Evolutionary conservation across 495 filamentous ascomycete species (phyloP).

Genomic region (Podospora comata): DNA sequence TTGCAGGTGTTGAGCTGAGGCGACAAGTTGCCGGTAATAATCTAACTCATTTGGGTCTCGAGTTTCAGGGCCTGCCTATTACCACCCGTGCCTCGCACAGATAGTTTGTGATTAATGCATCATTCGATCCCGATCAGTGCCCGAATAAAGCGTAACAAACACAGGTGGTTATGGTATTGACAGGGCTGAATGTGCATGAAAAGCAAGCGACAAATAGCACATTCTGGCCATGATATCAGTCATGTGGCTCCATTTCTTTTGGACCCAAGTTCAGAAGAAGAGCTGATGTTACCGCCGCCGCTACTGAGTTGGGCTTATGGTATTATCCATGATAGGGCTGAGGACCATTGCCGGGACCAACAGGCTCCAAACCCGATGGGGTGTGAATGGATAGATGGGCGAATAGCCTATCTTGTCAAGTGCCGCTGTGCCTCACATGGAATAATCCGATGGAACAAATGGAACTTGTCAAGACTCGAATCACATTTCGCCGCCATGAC

Average conservation of each 20-base stretch:
- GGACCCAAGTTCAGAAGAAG: no score
- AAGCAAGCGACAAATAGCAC: no score
- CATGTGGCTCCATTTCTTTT: no score
- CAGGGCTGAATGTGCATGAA: background rate
- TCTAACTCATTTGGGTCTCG: background rate
- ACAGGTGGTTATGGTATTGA: background rate
- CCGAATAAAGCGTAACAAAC: background rate
- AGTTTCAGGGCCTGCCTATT: background rate
- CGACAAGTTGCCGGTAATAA: background rate
- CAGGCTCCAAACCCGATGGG: background rate
- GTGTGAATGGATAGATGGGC: no score
- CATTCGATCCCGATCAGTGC: background rate
- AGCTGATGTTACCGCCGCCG: no score
- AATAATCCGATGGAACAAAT: no score
- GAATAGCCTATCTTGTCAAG: no score
- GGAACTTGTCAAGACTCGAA: no score
- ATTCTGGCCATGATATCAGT: no score
- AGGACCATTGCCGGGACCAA: background rate
- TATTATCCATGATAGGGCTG: background rate
- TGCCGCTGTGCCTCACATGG: no score
- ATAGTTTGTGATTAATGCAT: background rate
- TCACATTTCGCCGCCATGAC: no score
- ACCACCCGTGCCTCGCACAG: no score
- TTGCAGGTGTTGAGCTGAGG: background rate
- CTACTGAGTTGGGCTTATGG: background rate